phyloP scores from a whole-genome alignment of 1,139 yeast genomes.

The Meyerozyma smithsonii region DNA sequence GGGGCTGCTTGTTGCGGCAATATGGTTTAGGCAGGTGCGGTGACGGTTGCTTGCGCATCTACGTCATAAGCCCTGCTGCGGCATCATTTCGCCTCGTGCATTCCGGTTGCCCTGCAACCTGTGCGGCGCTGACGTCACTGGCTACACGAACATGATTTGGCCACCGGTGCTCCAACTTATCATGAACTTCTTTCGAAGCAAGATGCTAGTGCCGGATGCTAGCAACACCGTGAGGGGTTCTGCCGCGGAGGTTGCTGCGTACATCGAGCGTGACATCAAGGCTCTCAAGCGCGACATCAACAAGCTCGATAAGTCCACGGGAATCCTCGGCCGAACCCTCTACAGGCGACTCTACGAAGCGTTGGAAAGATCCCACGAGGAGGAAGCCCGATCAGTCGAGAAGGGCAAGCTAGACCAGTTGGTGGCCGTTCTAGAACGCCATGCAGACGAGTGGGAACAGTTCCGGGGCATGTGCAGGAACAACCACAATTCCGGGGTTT shows the following conservation, averaged over 20 bases:
- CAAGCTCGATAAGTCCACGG: conserved; percentile 17
- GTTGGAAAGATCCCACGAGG: conserved; percentile 16
- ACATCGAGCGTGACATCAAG: conserved; percentile 18
- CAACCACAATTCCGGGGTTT: conserved; percentile 15
- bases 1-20: too few species aligned
- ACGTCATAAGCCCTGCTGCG: too few species aligned
- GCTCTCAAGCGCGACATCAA: conserved; percentile 17
- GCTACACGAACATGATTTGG: too few species aligned
- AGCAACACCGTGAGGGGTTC: conserved; percentile 12
- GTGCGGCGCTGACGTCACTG: conserved; percentile 1
- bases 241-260: conserved; percentile 17
- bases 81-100: too few species aligned
- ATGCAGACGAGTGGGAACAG: conserved; percentile 16
- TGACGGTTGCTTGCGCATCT: not conserved
- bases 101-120: not conserved
- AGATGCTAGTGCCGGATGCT: conserved; percentile 1
- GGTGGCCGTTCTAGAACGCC: conserved; percentile 14
- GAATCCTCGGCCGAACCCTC: conserved; percentile 13
- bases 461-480: conserved; percentile 20
- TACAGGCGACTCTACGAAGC: conserved; percentile 16
- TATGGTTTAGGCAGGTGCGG: not conserved
- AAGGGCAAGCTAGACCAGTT: conserved; percentile 11
- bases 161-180: not conserved
- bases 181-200: not conserved
- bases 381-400: conserved; percentile 12